Conservation (phyloP, 163 green algal species). For the Coccomyxa subellipsoidea region DNA sequence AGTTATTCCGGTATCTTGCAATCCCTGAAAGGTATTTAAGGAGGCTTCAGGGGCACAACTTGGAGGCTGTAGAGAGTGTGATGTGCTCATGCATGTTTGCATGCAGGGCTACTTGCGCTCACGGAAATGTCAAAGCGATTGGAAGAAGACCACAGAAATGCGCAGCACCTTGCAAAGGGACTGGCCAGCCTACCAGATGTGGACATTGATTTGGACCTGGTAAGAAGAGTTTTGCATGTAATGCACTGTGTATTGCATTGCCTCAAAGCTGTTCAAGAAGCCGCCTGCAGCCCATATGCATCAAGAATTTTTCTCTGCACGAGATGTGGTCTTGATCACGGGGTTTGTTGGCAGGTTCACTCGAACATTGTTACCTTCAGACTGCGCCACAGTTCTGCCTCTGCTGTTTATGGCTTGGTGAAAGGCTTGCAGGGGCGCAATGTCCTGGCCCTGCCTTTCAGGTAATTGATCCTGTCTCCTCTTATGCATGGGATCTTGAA, state of each 20-base stretch:
- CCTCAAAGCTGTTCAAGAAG: neutral
- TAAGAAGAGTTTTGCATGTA: neutral
- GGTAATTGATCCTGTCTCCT: neutral
- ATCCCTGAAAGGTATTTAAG: too few relatives aligned
- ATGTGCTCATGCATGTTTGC: too few relatives aligned
- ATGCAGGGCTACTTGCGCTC: conserved; percentile 26
- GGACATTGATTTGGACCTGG: neutral
- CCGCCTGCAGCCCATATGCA: conserved; percentile 4
- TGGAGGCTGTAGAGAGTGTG: too few relatives aligned
- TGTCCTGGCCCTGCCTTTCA: conserved; percentile 29
- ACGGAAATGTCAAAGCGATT: conserved; percentile 14
- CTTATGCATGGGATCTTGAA: neutral
- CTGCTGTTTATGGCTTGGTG: conserved; percentile 9
- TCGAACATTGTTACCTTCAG: conserved; percentile 48
- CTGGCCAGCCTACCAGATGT: neutral
- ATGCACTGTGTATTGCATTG: conserved; percentile 13
- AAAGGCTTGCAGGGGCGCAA: conserved; percentile 23
- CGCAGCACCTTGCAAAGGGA: conserved; percentile 18
- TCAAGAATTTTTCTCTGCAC: conserved; percentile 15
- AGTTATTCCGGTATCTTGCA: too few relatives aligned
- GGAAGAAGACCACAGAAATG: conserved; percentile 24
- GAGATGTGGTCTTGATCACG: conserved; percentile 12
- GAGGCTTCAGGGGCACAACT: too few relatives aligned
- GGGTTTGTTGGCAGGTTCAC: conserved; percentile 10
- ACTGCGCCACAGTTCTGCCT: neutral